phyloP scores from a whole-genome alignment of 2,329 filamentous ascomycete species.

The Paecilomyces sp. region DNA sequence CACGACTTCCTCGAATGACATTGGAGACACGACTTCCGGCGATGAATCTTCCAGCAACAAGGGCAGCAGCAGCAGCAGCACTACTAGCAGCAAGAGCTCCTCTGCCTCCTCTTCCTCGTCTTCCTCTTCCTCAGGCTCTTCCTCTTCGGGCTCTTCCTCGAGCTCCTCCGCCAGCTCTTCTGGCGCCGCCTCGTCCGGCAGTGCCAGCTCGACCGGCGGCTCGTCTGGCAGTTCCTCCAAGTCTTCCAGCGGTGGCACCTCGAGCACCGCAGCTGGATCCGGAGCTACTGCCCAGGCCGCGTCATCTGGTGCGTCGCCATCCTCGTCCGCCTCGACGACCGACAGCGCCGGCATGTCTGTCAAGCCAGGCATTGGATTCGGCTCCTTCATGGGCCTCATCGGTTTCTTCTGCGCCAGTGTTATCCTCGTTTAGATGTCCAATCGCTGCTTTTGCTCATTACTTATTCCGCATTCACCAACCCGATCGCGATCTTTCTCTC shows the following conservation, averaged over 20 bases:
- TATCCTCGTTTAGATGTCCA: background rate
- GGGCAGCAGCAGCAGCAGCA: background rate
- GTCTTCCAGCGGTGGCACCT: slow-evolving; percentile 7
- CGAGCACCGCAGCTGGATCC: slow-evolving; percentile 7
- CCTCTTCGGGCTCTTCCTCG: background rate
- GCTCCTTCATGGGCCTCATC: slow-evolving; percentile 3
- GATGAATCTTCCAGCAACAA: background rate
- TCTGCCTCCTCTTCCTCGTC: background rate
- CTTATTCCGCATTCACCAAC: background rate
- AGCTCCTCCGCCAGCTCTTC: background rate
- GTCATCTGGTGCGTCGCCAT: background rate
- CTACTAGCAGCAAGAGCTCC: background rate
- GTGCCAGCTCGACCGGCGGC: background rate
- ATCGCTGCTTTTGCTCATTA: background rate
- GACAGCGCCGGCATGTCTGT: slow-evolving; percentile 5
- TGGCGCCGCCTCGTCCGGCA: background rate
- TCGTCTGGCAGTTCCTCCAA: background rate
- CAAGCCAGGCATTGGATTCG: slow-evolving; percentile 5
- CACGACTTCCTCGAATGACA: background rate
- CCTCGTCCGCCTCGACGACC: background rate
- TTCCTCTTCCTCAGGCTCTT: too few species aligned
- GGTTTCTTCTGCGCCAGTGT: background rate
- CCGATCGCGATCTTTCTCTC: background rate
- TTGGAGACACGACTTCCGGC: background rate
- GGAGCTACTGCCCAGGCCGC: background rate